These are phyloP conservation scores for Paramecium sonneborni DNA, from an alignment of 73 alveolate genomes.

Conservation along the genomic window DNA sequence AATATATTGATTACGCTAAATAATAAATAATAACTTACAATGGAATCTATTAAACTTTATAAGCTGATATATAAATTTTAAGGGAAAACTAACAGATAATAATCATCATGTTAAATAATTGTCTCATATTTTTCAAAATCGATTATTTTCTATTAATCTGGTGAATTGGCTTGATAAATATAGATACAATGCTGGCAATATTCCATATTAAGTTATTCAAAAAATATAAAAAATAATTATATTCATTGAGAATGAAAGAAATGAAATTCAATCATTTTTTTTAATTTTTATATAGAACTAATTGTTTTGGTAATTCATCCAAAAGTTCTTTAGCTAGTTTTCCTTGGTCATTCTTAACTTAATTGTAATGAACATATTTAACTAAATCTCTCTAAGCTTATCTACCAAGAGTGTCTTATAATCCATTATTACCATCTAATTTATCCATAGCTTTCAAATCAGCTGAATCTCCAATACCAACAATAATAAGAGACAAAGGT, in stretches of 20 bases:
- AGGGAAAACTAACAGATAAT: not conserved
- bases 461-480: constrained; percentile 74
- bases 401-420: constrained; percentile 51
- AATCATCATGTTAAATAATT: not conserved
- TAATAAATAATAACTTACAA: not conserved
- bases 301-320: constrained; percentile 67
- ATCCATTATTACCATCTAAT: constrained; percentile 63
- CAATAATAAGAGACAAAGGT: constrained; percentile 69
- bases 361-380: constrained; percentile 67
- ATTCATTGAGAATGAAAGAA: not conserved
- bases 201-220: not conserved
- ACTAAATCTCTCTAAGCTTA: constrained; percentile 67
- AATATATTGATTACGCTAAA: not conserved
- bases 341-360: constrained; percentile 51
- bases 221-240: not conserved
- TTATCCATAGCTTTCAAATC: constrained; percentile 64
- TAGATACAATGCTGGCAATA: not conserved
- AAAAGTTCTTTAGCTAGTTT: constrained; percentile 60
- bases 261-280: not conserved
- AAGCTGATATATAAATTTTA: not conserved
- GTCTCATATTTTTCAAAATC: not conserved
- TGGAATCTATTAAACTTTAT: not conserved
- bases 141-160: not conserved
- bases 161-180: not conserved
- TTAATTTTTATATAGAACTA: not conserved